These are phyloP conservation scores for Glycyrrhiza uralensis DNA, from an alignment of 306 rosid species.

Conservation along the genomic window DNA sequence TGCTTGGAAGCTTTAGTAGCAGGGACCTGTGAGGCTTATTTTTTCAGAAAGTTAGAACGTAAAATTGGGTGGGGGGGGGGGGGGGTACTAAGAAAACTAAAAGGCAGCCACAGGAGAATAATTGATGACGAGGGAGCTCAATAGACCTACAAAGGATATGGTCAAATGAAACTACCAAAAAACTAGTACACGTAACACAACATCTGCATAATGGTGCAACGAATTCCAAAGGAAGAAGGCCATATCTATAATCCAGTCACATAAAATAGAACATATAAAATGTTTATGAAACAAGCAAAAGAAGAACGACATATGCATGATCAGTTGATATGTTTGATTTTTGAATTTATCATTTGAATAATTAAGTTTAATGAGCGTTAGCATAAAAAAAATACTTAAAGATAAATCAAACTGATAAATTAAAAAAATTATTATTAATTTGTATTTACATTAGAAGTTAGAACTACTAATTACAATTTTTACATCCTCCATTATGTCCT, in stretches of 20 bases:
- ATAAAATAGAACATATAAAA: not conserved
- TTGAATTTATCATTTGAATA: not conserved
- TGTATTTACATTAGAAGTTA: not conserved
- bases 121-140: not conserved
- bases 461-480: not conserved
- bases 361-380: not conserved
- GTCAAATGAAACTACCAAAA: not conserved
- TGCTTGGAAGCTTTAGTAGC: not conserved
- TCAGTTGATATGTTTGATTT: not conserved
- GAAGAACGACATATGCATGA: not conserved
- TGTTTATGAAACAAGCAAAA: not conserved
- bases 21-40: conserved; percentile 45
- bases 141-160: not conserved
- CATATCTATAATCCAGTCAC: not conserved
- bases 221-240: not conserved
- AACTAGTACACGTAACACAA: not conserved
- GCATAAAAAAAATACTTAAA: not conserved
- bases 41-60: conserved; percentile 13
- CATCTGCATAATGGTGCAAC: not conserved
- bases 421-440: not conserved
- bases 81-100: not conserved
- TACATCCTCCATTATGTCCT: not conserved
- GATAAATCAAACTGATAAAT: not conserved
- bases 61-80: no score
- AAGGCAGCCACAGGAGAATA: not conserved